Conservation (phyloP, 2,329 filamentous ascomycete species). For the Colletotrichum destructivum region DNA sequence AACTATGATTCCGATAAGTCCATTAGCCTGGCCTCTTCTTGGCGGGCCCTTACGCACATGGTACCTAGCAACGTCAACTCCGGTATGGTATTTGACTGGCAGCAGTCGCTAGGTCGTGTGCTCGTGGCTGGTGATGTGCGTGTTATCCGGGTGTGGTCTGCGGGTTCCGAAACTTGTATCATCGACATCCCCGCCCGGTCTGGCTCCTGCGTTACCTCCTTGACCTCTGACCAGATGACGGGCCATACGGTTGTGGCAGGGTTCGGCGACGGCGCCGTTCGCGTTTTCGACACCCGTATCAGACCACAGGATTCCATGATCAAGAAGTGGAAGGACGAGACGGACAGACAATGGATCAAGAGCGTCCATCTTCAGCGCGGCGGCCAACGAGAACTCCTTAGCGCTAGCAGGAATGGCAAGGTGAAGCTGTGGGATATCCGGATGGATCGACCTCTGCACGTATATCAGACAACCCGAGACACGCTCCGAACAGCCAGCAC, state of each 20-base stretch:
- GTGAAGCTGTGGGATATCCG: conserved; percentile 97
- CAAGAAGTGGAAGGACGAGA: conserved; percentile 95
- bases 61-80: conserved; percentile 95
- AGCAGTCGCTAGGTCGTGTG: conserved; percentile 94
- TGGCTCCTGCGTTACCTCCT: conserved; percentile 93
- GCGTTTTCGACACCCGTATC: conserved; percentile 92
- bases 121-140: conserved; percentile 97
- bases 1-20: conserved; percentile 86
- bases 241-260: conserved; percentile 96
- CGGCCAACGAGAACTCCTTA: conserved; percentile 91
- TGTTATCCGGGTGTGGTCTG: conserved; percentile 96
- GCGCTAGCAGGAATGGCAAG: conserved; percentile 91
- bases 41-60: conserved; percentile 93
- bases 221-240: conserved; percentile 98
- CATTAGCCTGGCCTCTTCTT: conserved; percentile 89
- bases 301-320: conserved; percentile 93
- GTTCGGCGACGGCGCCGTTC: conserved; percentile 94
- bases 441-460: conserved; percentile 82
- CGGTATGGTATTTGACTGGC: conserved; percentile 98
- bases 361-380: conserved; percentile 97
- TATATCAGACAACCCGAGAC: conserved; percentile 81
- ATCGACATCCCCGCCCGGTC: conserved; percentile 96
- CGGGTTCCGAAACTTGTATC: conserved; percentile 91
- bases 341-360: conserved; percentile 89
- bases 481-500: conserved; percentile 89